A percentile compares a stretch with the other conserved stretches of the same genome.
Conservation (phyloP, 2,329 filamentous ascomycete genomes). For the Ceratocystis variospora region DNA sequence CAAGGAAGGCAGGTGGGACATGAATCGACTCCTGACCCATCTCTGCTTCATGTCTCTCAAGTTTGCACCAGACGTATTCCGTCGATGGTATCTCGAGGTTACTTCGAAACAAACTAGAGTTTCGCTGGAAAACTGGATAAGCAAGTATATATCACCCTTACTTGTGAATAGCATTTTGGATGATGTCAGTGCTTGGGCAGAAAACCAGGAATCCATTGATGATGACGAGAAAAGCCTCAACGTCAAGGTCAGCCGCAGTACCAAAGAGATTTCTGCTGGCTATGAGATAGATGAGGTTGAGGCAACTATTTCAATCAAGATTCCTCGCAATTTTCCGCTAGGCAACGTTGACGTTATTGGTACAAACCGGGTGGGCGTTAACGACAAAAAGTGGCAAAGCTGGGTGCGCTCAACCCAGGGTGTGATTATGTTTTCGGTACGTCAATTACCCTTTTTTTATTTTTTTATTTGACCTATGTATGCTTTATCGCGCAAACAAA, state of each 20-base stretch:
- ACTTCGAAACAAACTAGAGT: conserved; percentile 67
- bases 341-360: conserved; percentile 63
- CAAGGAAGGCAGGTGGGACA: conserved; percentile 45
- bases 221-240: conserved; percentile 39
- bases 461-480: background rate
- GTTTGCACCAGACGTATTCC: conserved; percentile 64
- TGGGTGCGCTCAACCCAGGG: conserved; percentile 84
- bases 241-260: conserved; percentile 58
- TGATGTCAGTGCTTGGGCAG: conserved; percentile 55
- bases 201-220: conserved; percentile 34
- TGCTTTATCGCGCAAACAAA: background rate
- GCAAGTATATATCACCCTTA: conserved; percentile 63
- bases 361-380: conserved; percentile 71
- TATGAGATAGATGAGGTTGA: conserved; percentile 82
- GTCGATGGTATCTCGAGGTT: conserved; percentile 71
- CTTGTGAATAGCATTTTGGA: conserved; percentile 53
- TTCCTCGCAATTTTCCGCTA: conserved; percentile 73
- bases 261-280: conserved; percentile 64
- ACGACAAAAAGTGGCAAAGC: conserved; percentile 80
- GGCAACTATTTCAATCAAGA: conserved; percentile 65
- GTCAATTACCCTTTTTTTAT: conserved; percentile 21
- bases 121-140: conserved; percentile 71
- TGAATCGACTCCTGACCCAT: conserved; percentile 73
- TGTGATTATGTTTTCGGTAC: conserved; percentile 75
- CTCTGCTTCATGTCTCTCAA: conserved; percentile 72